Conservation (phyloP, 495 filamentous ascomycete species). For the Penicillium parvum region DNA sequence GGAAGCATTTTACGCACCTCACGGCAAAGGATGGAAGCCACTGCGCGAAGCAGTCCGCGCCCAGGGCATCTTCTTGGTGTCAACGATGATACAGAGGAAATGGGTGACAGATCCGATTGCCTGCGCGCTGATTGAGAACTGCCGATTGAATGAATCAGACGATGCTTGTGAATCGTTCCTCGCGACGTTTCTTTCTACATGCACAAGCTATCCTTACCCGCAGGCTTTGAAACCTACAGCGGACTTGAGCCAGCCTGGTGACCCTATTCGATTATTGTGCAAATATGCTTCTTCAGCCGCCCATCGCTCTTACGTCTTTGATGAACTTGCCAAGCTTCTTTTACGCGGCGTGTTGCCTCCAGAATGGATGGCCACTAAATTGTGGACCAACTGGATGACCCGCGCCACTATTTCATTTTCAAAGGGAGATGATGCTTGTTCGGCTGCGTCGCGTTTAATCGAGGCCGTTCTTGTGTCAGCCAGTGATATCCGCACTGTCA, state of each 20-base stretch:
- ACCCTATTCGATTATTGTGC: conserved; percentile 30
- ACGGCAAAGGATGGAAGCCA: conserved; percentile 57
- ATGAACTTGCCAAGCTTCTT: conserved; percentile 39
- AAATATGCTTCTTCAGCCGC: conserved; percentile 23
- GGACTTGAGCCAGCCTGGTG: conserved; percentile 14
- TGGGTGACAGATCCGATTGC: conserved; percentile 34
- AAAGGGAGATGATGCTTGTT: conserved; percentile 29
- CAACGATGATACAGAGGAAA: conserved; percentile 47
- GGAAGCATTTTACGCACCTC: conserved; percentile 52
- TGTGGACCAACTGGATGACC: conserved; percentile 43
- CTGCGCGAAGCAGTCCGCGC: conserved; percentile 61
- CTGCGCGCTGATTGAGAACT: conserved; percentile 34
- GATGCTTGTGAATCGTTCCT: conserved; percentile 37
- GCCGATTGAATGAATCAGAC: conserved; percentile 31
- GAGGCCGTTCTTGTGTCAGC: conserved; percentile 37
- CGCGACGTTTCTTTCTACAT: conserved; percentile 27
- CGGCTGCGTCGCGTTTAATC: conserved; percentile 36
- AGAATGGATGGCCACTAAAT: conserved; percentile 46
- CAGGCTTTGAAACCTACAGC: conserved; percentile 25
- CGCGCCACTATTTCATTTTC: conserved; percentile 42
- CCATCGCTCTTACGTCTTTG: conserved; percentile 33
- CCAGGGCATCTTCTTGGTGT: conserved; percentile 59
- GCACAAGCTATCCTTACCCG: conserved; percentile 28
- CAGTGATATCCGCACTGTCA: conserved; percentile 13
- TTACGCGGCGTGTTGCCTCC: conserved; percentile 34